These are phyloP conservation scores for Aspergillus olivimuriae DNA, from an alignment of 495 filamentous ascomycete genomes.

Conservation along the genomic window DNA sequence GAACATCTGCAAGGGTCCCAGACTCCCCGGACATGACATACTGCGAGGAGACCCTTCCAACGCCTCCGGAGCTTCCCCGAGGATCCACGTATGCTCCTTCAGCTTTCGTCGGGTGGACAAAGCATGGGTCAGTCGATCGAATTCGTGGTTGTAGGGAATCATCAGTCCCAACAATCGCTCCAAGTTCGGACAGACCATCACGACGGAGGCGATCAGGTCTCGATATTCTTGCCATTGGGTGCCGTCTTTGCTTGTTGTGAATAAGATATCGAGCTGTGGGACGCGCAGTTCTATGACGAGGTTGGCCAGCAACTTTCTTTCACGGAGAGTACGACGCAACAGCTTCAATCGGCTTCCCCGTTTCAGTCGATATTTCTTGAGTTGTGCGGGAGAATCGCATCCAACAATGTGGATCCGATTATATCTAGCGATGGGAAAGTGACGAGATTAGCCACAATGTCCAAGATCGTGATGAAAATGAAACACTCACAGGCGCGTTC, in stretches of 20 bases:
- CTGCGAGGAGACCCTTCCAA: slow-evolving; percentile 38
- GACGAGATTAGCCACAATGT: no score
- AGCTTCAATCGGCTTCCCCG: slow-evolving; percentile 64
- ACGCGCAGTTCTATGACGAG: slow-evolving; percentile 71
- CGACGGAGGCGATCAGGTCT: slow-evolving; percentile 67
- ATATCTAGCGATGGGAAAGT: no score
- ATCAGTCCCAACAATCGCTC: slow-evolving; percentile 68
- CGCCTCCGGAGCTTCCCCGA: slow-evolving; percentile 46
- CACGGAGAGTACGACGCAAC: slow-evolving; percentile 68
- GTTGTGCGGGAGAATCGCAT: slow-evolving; percentile 54
- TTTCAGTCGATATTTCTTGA: slow-evolving; percentile 62
- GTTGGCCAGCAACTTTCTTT: slow-evolving; percentile 61
- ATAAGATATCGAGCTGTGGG: slow-evolving; percentile 47
- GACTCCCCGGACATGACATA: slow-evolving; percentile 44
- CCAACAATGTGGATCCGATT: slow-evolving; percentile 63
- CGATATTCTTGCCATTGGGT: slow-evolving; percentile 55
- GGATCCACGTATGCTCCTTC: slow-evolving; percentile 75
- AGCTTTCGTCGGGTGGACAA: slow-evolving; percentile 67
- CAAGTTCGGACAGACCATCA: slow-evolving; percentile 83
- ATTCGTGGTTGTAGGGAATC: slow-evolving; percentile 63
- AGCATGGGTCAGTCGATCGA: slow-evolving; percentile 69
- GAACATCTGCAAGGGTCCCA: slow-evolving; percentile 55
- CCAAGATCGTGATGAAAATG: no score
- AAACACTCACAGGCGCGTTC: slow-evolving; percentile 59
- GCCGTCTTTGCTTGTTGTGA: slow-evolving; percentile 43